phyloP scores from a whole-genome alignment of 257 asterid genomes.

The Thymus mandschuricus region DNA sequence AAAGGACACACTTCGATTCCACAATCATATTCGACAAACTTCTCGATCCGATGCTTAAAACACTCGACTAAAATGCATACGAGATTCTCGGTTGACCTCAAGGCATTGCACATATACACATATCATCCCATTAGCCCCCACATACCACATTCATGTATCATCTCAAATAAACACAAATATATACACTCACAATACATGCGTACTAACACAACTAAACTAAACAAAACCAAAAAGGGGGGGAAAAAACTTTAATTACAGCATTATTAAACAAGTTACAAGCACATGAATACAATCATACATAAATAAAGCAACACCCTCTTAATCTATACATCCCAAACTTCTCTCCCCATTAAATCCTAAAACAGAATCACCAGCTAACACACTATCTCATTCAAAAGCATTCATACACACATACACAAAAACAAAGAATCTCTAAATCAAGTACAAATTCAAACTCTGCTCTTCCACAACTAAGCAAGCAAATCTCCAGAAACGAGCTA shows the following conservation, averaged over 20 bases:
- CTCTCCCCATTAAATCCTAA: constrained; percentile 27
- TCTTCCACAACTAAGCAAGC: background rate
- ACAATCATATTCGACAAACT: background rate
- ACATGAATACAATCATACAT: background rate
- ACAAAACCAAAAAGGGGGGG: background rate
- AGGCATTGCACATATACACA: constrained; percentile 8
- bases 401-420: constrained; percentile 6
- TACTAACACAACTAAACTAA: background rate
- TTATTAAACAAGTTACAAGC: constrained; percentile 21
- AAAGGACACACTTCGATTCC: constrained; percentile 2
- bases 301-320: constrained; percentile 20
- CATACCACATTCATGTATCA: background rate
- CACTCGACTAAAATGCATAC: constrained; percentile 10
- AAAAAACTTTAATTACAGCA: constrained; percentile 14
- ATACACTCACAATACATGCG: background rate
- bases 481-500: constrained; percentile 14
- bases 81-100: background rate
- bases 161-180: background rate
- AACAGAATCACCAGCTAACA: constrained; percentile 8
- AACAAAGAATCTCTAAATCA: constrained; percentile 2
- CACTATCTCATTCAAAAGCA: background rate
- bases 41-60: background rate
- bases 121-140: background rate
- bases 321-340: constrained; percentile 25
- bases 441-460: background rate